Conservation (phyloP, 2,329 filamentous ascomycete genomes). For the Fusarium pseudoanthophilum region DNA sequence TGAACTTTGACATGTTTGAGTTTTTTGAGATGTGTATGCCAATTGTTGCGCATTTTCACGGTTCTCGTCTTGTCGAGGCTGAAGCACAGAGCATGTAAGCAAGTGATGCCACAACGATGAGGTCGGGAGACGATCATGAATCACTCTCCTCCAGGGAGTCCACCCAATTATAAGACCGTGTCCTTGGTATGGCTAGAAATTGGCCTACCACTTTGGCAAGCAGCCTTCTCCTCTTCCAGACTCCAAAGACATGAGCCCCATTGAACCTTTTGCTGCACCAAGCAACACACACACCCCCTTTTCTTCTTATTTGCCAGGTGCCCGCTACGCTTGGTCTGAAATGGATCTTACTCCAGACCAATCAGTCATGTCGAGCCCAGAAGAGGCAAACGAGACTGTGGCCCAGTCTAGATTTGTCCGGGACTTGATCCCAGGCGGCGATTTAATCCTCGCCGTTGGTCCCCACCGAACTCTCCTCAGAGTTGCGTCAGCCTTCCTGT, state of each 20-base stretch:
- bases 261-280: not conserved
- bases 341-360: not conserved
- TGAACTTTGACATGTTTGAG: not conserved
- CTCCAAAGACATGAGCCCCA: not conserved
- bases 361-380: not conserved
- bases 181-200: not conserved
- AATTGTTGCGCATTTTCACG: not conserved
- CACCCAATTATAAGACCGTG: not conserved
- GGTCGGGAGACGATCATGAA: not conserved
- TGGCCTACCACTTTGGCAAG: not conserved
- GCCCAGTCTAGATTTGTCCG: not conserved
- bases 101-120: not conserved
- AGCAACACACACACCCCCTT: not conserved
- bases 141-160: not conserved
- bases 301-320: not conserved
- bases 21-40: not conserved
- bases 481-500: slow-evolving; percentile 37
- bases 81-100: not conserved
- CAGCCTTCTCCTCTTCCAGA: not conserved
- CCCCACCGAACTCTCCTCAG: slow-evolving; percentile 5
- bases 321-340: slow-evolving; percentile 9
- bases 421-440: slow-evolving; percentile 17
- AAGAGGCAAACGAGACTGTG: not conserved
- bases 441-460: slow-evolving; percentile 33
- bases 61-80: not conserved